A percentile compares a stretch with the other conserved stretches of the same genome.
Evolutionary conservation across 768 basidiomycete species (phyloP).

Genomic region (Kwoniella shandongensis): DNA sequence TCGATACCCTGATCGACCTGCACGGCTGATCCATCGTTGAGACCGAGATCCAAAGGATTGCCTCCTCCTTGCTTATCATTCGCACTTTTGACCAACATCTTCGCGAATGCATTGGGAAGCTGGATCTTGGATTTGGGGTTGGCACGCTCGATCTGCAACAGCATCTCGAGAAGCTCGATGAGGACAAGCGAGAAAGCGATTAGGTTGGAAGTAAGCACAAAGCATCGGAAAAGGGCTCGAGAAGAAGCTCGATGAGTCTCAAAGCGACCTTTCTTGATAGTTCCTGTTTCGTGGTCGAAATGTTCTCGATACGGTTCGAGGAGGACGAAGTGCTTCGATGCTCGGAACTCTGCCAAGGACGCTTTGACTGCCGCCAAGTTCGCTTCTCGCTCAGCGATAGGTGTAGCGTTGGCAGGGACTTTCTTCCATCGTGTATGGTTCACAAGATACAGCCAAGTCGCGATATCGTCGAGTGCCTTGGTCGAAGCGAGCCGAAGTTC

Average conservation of each 20-base stretch:
- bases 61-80: constrained; percentile 26
- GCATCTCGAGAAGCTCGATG: constrained; percentile 53
- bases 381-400: constrained; percentile 27
- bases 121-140: constrained; percentile 57
- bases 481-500: constrained; percentile 36
- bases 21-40: constrained; percentile 6
- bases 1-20: constrained; percentile 6
- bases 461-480: constrained; percentile 33
- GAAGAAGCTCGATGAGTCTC: constrained; percentile 29
- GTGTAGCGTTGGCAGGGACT: constrained; percentile 12
- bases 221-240: constrained; percentile 58
- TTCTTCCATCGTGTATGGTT: constrained; percentile 47
- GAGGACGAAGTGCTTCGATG: constrained; percentile 53
- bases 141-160: constrained; percentile 55
- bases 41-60: constrained; percentile 48
- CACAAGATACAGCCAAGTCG: constrained; percentile 47
- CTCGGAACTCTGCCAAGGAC: constrained; percentile 32
- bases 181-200: constrained; percentile 55
- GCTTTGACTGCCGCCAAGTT: constrained; percentile 27
- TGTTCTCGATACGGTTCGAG: constrained; percentile 57
- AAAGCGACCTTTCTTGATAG: constrained; percentile 19
- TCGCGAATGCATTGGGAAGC: constrained; percentile 59
- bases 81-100: constrained; percentile 46
- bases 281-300: constrained; percentile 49
- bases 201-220: constrained; percentile 60